phyloP scores from a whole-genome alignment of 495 filamentous ascomycete species.

The Tuber aestivum region DNA sequence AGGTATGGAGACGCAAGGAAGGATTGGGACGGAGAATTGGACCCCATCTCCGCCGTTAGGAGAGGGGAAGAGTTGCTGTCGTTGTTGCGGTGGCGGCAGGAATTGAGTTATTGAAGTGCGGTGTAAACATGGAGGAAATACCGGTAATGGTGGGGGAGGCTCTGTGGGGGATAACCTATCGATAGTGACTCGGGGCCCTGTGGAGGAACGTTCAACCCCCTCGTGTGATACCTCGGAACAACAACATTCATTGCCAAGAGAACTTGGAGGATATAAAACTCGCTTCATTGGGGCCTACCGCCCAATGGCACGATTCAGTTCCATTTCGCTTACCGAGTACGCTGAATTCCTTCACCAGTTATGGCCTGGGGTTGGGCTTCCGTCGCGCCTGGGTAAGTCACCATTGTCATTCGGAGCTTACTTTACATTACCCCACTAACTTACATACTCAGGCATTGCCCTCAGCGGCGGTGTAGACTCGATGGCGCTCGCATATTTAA shows the following conservation, averaged over 20 bases:
- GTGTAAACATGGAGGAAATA: conserved; percentile 9
- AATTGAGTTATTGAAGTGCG: not conserved
- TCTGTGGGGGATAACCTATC: not conserved
- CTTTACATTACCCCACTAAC: not conserved
- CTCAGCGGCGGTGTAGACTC: conserved; percentile 93
- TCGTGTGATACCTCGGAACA: not conserved
- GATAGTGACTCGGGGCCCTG: too few species aligned
- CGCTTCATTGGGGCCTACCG: not conserved
- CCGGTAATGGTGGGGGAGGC: conserved; percentile 17
- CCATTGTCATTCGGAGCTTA: not conserved
- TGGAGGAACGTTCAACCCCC: not conserved
- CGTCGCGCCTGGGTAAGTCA: conserved; percentile 2
- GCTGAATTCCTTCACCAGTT: conserved; percentile 50
- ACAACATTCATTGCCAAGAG: not conserved
- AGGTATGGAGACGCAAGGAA: conserved; percentile 46
- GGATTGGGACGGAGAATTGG: conserved; percentile 11
- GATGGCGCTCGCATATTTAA: conserved; percentile 84
- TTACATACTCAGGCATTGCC: conserved; percentile 59
- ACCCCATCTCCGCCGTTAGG: conserved; percentile 21
- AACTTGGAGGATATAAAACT: not conserved
- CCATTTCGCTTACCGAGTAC: conserved; percentile 53
- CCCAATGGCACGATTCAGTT: not conserved
- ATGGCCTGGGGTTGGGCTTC: conserved; percentile 47
- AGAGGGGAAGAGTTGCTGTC: not conserved
- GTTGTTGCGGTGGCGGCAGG: not conserved